Evolutionary conservation across 2,329 filamentous ascomycete species (phyloP).

Genomic region (Biscogniauxia sp.): DNA sequence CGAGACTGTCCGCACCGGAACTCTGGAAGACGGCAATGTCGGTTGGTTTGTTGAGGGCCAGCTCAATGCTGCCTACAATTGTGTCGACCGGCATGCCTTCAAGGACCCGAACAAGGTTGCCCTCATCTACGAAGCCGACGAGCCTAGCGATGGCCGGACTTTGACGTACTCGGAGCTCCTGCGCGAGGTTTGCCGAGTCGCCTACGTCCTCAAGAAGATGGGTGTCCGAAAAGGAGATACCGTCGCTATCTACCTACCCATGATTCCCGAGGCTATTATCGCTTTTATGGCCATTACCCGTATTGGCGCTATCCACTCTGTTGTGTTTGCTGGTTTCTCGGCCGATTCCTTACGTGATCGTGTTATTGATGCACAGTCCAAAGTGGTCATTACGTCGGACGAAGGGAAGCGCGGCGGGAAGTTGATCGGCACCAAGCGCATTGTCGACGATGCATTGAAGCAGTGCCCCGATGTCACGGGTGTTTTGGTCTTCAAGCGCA

Average conservation of each 20-base stretch:
- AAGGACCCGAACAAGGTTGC: slow-evolving; percentile 90
- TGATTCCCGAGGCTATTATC: slow-evolving; percentile 95
- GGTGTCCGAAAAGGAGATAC: slow-evolving; percentile 97
- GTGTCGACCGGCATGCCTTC: slow-evolving; percentile 93
- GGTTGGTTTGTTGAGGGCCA: slow-evolving; percentile 95
- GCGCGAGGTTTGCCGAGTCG: slow-evolving; percentile 82
- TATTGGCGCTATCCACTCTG: slow-evolving; percentile 94
- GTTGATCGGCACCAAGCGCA: slow-evolving; percentile 97
- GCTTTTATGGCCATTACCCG: slow-evolving; percentile 87
- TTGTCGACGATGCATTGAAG: slow-evolving; percentile 95
- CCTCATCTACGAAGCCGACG: slow-evolving; percentile 98
- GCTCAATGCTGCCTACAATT: slow-evolving; percentile 96
- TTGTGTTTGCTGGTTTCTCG: slow-evolving; percentile 97
- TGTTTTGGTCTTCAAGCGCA: slow-evolving; percentile 92
- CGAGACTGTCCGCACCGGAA: slow-evolving; percentile 79
- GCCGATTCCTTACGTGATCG: slow-evolving; percentile 94
- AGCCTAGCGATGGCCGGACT: slow-evolving; percentile 79
- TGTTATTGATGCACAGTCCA: slow-evolving; percentile 85
- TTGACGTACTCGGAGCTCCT: slow-evolving; percentile 93
- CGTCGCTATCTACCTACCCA: slow-evolving; percentile 94
- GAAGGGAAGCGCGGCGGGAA: slow-evolving; percentile 98
- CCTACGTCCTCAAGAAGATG: slow-evolving; percentile 89
- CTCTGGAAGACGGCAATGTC: slow-evolving; percentile 74
- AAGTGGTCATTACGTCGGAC: slow-evolving; percentile 93
- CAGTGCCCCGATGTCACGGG: slow-evolving; percentile 86